Evolutionary conservation across 2,329 filamentous ascomycete species (phyloP), one percentile per base, ranked within the genome.

Genomic region (Emmonsia crescens): DNA sequence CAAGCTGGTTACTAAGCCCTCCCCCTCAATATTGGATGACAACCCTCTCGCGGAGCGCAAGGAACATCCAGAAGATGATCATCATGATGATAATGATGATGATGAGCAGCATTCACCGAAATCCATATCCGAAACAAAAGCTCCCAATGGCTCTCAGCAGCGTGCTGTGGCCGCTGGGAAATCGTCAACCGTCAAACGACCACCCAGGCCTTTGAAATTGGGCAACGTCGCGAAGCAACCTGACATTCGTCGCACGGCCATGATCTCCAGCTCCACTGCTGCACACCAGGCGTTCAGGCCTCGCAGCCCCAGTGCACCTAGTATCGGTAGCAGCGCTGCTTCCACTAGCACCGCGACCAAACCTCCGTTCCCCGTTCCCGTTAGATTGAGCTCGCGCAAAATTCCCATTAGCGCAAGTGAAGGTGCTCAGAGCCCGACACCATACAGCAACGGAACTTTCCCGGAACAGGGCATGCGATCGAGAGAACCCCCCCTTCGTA

Each of bases 311-410:
- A 78, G 77, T 56, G 74, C 75, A 31, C 77, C 77, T 12, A 76
- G 74, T 61, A 71, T 77, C 24, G 74, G 78, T 38, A 75, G 73
- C 60, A 71, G 72, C 51, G 75, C 67, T 59, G 69, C 68, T 31
- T 73, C 57, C 8, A 62, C 24, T 14, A 62, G 72, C n/a, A 73
- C 70, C 40, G 69, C 71, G 58, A 68, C 70, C 10, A 63, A 68
- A 24, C 67, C 63, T 59, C 94, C 94, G 0, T 96, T 96, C 78
- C 92, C 94, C 0, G 96, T 99, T 6, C 94, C 94, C 0, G 87
- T 87, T 2, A 82, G 94, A 61, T 89, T 90, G 36, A 97, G 93
- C 74, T 99, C 92, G 5, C 85, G 91, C 63, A 86, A 88, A 68
- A 82, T 87, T 27, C 83, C 85, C 0, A 75, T 85, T 63, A 87